These are phyloP conservation scores for Poa pratensis DNA, from an alignment of 176 grass and related monocot genomes.

Conservation along the genomic window DNA sequence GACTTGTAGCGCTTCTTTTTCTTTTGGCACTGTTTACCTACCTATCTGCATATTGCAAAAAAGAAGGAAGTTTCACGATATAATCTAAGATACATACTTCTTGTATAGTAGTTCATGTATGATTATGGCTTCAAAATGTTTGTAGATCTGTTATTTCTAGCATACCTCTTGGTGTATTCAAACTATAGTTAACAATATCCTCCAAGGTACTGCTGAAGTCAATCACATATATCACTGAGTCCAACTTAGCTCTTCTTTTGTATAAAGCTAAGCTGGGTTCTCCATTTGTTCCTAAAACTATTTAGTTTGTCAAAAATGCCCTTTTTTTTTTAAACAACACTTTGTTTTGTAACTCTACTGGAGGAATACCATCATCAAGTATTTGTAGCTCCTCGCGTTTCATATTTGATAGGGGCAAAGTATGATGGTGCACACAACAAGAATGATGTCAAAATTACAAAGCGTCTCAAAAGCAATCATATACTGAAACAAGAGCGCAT, in stretches of 20 bases:
- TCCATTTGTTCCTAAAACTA: slow-evolving; percentile 3
- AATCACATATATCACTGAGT: slow-evolving; percentile 28
- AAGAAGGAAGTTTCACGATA: background rate
- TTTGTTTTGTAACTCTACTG: slow-evolving; percentile 19
- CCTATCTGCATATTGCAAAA: slow-evolving; percentile 20
- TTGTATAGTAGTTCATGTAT: slow-evolving; percentile 21
- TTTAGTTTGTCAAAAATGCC: slow-evolving; percentile 13
- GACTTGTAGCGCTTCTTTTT: background rate
- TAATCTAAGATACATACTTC: slow-evolving; percentile 22
- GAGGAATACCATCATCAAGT: slow-evolving; percentile 13
- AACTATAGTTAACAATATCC: slow-evolving; percentile 24
- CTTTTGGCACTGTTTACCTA: background rate
- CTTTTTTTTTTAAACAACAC: background rate
- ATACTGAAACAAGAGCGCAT: slow-evolving; percentile 15
- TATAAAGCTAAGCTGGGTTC: background rate
- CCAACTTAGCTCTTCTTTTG: slow-evolving; percentile 1
- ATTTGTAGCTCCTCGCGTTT: slow-evolving; percentile 11
- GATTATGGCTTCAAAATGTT: background rate
- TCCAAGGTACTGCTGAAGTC: slow-evolving; percentile 12
- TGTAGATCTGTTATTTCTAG: slow-evolving; percentile 11
- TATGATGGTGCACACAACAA: slow-evolving; percentile 10
- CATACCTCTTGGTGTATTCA: slow-evolving; percentile 13
- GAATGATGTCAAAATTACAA: background rate
- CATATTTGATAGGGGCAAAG: slow-evolving; percentile 7
- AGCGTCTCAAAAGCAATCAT: slow-evolving; percentile 29